A percentile compares a stretch with the other conserved stretches of the same genome.
Conservation (phyloP, 805 yeast genomes). For the Candida anglica region DNA sequence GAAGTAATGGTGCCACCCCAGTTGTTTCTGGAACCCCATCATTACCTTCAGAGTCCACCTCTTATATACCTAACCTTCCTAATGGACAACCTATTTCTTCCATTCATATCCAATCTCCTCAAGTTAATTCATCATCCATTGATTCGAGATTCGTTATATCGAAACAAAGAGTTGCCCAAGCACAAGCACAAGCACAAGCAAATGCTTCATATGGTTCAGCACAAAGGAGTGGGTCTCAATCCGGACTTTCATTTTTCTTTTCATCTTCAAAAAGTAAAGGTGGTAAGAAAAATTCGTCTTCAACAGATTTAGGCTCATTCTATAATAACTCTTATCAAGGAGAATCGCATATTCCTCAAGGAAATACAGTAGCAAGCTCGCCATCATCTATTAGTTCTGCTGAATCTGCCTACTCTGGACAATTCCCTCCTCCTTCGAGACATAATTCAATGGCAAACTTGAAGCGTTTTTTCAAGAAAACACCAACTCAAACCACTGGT, state of each 20-base stretch:
- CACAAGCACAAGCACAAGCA: conserved; percentile 36
- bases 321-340: conserved; percentile 35
- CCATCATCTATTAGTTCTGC: conserved; percentile 34
- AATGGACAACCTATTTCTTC: conserved; percentile 59
- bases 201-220: conserved; percentile 30
- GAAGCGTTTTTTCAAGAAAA: conserved; percentile 64
- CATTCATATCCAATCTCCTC: conserved; percentile 68
- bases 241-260: conserved; percentile 50
- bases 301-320: conserved; percentile 39
- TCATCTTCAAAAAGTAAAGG: conserved; percentile 34
- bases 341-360: conserved; percentile 8
- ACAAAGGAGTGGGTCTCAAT: conserved; percentile 39
- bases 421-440: conserved; percentile 41
- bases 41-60: no score
- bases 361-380: conserved; percentile 16
- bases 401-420: conserved; percentile 24
- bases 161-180: conserved; percentile 63
- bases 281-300: conserved; percentile 29
- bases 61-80: conserved; percentile 46
- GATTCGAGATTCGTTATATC: conserved; percentile 86
- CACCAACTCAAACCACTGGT: conserved; percentile 10
- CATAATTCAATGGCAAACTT: conserved; percentile 79
- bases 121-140: conserved; percentile 53
- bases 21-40: no score
- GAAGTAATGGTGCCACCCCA: no score